Base-by-base conservation (phyloP, 495 filamentous ascomycete genomes). In the Rhizodiscina lignyota region DNA sequence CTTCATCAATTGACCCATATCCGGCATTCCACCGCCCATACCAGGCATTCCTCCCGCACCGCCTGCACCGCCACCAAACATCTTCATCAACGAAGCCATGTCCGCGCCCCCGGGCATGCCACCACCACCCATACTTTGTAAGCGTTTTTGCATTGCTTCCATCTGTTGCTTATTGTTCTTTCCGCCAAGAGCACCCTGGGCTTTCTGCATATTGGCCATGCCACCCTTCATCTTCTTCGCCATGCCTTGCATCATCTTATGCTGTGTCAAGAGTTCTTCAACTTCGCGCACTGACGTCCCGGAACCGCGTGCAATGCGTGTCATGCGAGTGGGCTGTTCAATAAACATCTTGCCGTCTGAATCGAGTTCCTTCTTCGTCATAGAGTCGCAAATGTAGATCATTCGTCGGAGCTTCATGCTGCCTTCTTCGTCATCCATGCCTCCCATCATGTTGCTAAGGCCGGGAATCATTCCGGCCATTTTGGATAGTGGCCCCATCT, bases 401-500 rank as follows among this genome's bases (percentile, higher is more conserved):
- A 96, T 96, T 40, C 91, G 82, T 52, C 89, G 86, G 29, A 99
- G 68, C 59, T 96, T 94, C 52, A 77, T 55, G 18, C 73, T 75
- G 3, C 86, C 89, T 50, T 96, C 87, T 51, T 94, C 91, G 54
- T 99, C 89, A 54, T 96, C 86, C 65, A 96, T 85, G 27, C 83
- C 82, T 18, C 79, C 73, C 66, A 93, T 94, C 65, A 96, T 77
- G 46, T 83, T 79, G 32, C 75, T 78, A 41, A 96, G 72, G 21
- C 89, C 91, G 0, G 89, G 89, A 35, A 99, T 96, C 89, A 99
- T 99, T 48, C 86, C 85, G 0, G 91, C 91, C 68, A 99, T 86
- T 58, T 99, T 99, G 23, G 77, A 84, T 10, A 99, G 59, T 1
- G 89, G 89, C 0, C 89, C 89, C 89, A 99, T 96, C 60, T 99